Evolutionary conservation across 2,329 filamentous ascomycete genomes (phyloP).

Genomic region (Phoma sp.): DNA sequence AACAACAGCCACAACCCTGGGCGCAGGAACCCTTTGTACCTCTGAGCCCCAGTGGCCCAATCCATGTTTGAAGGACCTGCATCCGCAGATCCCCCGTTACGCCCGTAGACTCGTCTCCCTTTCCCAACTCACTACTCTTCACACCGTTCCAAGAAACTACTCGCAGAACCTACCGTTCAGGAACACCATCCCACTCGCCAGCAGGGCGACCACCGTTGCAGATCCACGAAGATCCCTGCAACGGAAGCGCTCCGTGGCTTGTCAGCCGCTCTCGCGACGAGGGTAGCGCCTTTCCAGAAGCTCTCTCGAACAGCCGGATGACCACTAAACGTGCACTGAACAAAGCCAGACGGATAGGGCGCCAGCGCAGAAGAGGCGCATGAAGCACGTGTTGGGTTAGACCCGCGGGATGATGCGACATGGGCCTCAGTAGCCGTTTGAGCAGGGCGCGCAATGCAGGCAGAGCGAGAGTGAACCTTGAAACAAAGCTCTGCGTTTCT

Average conservation of each 20-base stretch:
- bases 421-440: not conserved
- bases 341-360: conserved; percentile 1
- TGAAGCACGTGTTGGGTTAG: too few relatives aligned
- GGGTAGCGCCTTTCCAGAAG: conserved; percentile 13
- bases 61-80: not conserved
- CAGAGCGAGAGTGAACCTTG: not conserved
- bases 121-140: conserved; percentile 4
- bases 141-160: not conserved
- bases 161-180: conserved; percentile 18
- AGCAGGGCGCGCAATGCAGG: not conserved
- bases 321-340: conserved; percentile 8
- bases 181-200: conserved; percentile 9
- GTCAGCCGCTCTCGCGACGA: conserved; percentile 3
- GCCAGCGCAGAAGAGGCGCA: not conserved
- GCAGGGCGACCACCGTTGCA: conserved; percentile 9
- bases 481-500: not conserved
- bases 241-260: conserved; percentile 10
- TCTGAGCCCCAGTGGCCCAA: not conserved
- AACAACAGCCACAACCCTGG: conserved; percentile 8
- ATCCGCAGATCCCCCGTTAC: conserved; percentile 8
- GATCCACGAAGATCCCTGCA: conserved; percentile 11
- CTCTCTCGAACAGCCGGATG: conserved; percentile 12
- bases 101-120: conserved; percentile 10
- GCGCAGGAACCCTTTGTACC: conserved; percentile 11
- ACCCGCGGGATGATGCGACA: conserved; percentile 7